phyloP scores from a whole-genome alignment of 306 rosid genomes.

The Benincasa hispida region DNA sequence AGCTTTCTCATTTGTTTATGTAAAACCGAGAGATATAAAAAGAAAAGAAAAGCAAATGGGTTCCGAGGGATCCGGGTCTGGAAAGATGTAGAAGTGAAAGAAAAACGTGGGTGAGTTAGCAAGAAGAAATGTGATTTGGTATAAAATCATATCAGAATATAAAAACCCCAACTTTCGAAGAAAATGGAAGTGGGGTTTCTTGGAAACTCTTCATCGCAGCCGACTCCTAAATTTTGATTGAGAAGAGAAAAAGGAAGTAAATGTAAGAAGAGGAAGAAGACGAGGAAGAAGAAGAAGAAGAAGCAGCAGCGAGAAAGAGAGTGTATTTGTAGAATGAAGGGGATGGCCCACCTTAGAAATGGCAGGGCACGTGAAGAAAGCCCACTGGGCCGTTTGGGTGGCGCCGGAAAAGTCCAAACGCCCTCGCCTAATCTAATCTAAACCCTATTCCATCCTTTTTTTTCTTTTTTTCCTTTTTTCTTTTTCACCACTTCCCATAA shows the following conservation, averaged over 20 bases:
- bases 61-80: neutral
- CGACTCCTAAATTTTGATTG: neutral
- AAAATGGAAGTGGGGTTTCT: neutral
- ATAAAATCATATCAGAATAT: neutral
- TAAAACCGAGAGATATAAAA: neutral
- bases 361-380: conserved; percentile 4
- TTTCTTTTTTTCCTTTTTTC: neutral
- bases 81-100: neutral
- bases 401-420: conserved; percentile 1
- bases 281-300: neutral
- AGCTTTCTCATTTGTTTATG: neutral
- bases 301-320: neutral
- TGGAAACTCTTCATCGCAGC: neutral
- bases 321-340: neutral
- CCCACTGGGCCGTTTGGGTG: conserved; percentile 4
- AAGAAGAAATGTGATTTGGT: neutral
- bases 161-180: neutral
- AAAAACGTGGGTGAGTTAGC: neutral
- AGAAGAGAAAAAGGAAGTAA: neutral
- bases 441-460: neutral
- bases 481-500: neutral
- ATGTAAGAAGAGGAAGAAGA: neutral
- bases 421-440: neutral
- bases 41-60: neutral
- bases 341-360: neutral